These are phyloP conservation scores for cucumber (Cucumis sativus) DNA, from an alignment of 306 rosid genomes.

Conservation along the genomic window DNA sequence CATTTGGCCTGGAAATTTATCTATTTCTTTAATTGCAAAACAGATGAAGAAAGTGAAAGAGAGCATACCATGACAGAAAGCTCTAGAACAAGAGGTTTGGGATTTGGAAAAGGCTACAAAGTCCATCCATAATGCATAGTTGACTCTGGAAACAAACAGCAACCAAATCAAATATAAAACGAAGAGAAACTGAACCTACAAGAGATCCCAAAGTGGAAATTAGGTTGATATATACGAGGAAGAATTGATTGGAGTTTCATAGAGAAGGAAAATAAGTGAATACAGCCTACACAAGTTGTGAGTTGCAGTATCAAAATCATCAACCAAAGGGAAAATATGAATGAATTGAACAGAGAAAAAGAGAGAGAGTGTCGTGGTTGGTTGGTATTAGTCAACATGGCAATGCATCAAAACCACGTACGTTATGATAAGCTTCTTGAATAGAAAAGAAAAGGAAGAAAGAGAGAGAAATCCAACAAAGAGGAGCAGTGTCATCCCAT, in stretches of 20 bases:
- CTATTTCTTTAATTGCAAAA: not conserved
- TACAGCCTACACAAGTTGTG: not conserved
- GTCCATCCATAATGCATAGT: not conserved
- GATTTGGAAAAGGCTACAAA: not conserved
- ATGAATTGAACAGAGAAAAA: slow-evolving; percentile 1
- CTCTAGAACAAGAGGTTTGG: not conserved
- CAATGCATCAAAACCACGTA: slow-evolving; percentile 56
- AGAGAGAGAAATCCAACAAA: not conserved
- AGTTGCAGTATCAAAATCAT: slow-evolving; percentile 2
- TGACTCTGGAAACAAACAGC: not conserved
- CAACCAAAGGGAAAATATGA: not conserved
- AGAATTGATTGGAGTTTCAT: not conserved
- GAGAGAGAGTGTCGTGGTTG: slow-evolving; percentile 27
- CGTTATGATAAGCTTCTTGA: slow-evolving; percentile 42
- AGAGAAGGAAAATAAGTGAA: not conserved
- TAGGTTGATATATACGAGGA: not conserved
- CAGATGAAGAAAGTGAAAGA: not conserved
- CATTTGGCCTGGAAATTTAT: not conserved
- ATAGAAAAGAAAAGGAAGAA: slow-evolving; percentile 7
- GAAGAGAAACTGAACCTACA: not conserved
- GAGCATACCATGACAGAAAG: not conserved
- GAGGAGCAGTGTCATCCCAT: not conserved
- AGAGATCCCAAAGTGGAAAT: not conserved
- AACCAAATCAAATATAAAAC: not conserved
- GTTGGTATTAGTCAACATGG: slow-evolving; percentile 83